These are phyloP conservation scores for Lepraria neglecta DNA, from an alignment of 495 filamentous ascomycete genomes.

Conservation along the genomic window DNA sequence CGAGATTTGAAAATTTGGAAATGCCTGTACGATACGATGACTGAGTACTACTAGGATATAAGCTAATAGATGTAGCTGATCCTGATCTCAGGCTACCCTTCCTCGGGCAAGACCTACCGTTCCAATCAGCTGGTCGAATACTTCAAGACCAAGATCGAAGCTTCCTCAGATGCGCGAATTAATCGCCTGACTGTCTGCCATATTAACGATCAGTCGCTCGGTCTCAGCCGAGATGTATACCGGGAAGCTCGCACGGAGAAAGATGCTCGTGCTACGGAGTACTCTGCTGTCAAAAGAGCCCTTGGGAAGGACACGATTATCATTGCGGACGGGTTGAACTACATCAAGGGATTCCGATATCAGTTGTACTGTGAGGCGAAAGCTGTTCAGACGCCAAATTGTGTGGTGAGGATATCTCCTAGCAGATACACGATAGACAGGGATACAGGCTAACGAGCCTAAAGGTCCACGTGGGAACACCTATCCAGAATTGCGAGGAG, in stretches of 20 bases:
- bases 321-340: conserved; percentile 84
- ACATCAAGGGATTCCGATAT: conserved; percentile 97
- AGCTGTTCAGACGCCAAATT: conserved; percentile 71
- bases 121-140: conserved; percentile 67
- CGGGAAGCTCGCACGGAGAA: conserved; percentile 70
- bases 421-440: not conserved
- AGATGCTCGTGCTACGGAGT: conserved; percentile 79
- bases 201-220: conserved; percentile 61
- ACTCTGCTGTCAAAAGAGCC: conserved; percentile 76
- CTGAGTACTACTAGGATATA: not conserved
- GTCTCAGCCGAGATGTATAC: conserved; percentile 54
- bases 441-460: conserved; percentile 17
- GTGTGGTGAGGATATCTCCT: conserved; percentile 52
- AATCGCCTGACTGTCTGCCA: conserved; percentile 56
- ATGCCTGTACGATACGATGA: conserved; percentile 24
- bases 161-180: conserved; percentile 46
- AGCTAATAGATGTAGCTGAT: conserved; percentile 59
- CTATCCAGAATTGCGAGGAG: conserved; percentile 57
- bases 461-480: conserved; percentile 73
- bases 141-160: conserved; percentile 46
- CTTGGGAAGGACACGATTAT: conserved; percentile 77
- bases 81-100: conserved; percentile 85
- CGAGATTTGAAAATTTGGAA: not conserved
- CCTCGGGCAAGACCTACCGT: conserved; percentile 86
- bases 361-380: conserved; percentile 95